These are phyloP conservation scores for Massarina eburnea DNA, from an alignment of 2,329 filamentous ascomycete genomes.

Conservation along the genomic window DNA sequence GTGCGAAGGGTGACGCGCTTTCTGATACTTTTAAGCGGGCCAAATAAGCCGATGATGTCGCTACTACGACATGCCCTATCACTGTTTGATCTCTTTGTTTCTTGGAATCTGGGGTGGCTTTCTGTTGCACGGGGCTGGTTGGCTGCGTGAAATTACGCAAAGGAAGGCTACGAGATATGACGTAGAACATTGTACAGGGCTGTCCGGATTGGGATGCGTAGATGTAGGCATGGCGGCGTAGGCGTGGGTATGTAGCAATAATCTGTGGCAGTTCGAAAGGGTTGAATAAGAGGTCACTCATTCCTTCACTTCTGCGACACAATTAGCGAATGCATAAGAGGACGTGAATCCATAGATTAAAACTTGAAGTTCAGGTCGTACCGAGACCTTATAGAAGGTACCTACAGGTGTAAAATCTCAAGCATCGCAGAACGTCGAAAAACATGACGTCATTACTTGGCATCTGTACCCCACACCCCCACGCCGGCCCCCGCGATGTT, in stretches of 20 bases:
- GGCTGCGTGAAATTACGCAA: constrained; percentile 1
- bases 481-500: background rate
- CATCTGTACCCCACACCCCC: background rate
- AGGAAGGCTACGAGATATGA: background rate
- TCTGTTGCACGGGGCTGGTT: constrained; percentile 4
- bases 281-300: no score
- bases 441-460: background rate
- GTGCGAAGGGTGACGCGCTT: no score
- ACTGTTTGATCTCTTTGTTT: background rate
- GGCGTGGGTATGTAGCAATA: background rate
- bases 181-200: background rate
- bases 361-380: no score
- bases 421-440: background rate
- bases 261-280: no score
- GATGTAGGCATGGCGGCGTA: background rate
- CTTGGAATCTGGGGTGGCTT: background rate
- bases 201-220: background rate
- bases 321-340: no score
- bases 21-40: background rate
- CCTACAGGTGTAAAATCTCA: background rate
- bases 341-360: no score
- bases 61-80: constrained; percentile 9
- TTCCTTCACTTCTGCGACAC: no score
- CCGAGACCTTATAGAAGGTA: no score
- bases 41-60: constrained; percentile 13